Evolutionary conservation across 1,139 yeast genomes (phyloP), one percentile per base, ranked within the genome.

Genomic region (Geotrichum aggregatum): DNA sequence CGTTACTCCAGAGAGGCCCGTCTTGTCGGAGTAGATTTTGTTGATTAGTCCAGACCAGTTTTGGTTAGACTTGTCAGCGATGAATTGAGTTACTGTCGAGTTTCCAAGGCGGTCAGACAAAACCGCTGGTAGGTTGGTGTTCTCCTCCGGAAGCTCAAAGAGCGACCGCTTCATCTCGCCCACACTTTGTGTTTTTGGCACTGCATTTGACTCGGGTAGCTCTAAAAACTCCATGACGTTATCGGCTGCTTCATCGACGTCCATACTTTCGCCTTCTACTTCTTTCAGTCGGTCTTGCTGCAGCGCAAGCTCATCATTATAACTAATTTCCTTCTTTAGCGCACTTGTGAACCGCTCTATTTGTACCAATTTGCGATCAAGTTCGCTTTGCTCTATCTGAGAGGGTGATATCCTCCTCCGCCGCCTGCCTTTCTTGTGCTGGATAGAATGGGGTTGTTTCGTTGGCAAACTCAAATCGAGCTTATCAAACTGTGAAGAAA

Each of bases 41-140:
- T 47, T 47, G n/a, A 63, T 54, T 3, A 61, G 57, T 1, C 50
- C 54, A n/a, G 52, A 46, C 66, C 66, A 64, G 47, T 63, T 59
- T 34, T 60, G 63, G 34, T 57, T 54, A 13, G 52, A 38, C 22
- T 48, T 47, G 14, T 60, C 50, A 10, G 63, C 57, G 21, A 60
- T 53, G 44, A 52, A 51, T 34, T 52, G 53, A 10, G 56, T 54
- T 6, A 59, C 51, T 2, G 54, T 52, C 16, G 54, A 45, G 26
- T 49, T 43, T 4, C 57, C 59, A 5, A 64, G 46, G 11, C 63
- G 51, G 21, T 57, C 59, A 10, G 58, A 36, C 16, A 64, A 45
- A 1, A 54, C 38, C 3, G 50, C 50, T 0, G 64, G 61, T 1
- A 63, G 51, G 22, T 26, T 31, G 24, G 51, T 34, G 13, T 3